A percentile compares a stretch with the other conserved stretches of the same genome.
Evolutionary conservation across 139 green algal species (phyloP).

Genomic region (Chlamydomonas eustigma): DNA sequence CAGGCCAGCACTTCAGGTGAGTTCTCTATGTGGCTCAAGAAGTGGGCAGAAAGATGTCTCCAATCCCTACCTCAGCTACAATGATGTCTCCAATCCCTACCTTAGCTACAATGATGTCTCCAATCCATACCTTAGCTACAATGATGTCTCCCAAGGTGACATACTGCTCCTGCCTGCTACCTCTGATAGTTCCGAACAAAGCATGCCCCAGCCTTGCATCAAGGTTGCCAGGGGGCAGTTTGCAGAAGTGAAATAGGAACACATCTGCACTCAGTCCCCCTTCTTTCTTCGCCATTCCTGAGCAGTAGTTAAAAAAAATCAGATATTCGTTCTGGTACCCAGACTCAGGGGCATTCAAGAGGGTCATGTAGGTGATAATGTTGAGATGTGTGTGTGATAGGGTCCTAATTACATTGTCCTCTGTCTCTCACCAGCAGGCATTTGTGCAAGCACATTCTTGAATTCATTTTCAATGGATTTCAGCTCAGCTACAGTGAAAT

Average conservation of each 20-base stretch:
- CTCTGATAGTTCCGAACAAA: background rate
- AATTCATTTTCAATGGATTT: background rate
- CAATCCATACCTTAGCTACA: background rate
- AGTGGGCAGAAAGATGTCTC: too few relatives aligned
- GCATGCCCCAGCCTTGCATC: background rate
- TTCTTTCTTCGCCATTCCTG: background rate
- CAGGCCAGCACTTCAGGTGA: too few relatives aligned
- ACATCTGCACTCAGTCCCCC: background rate
- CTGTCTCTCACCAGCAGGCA: background rate
- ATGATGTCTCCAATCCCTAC: too few relatives aligned
- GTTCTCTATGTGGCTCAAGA: too few relatives aligned
- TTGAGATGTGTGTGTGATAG: background rate
- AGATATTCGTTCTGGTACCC: too few relatives aligned
- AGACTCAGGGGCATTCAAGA: too few relatives aligned
- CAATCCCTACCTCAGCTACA: too few relatives aligned
- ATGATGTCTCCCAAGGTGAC: constrained; percentile 5
- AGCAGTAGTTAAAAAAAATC: background rate
- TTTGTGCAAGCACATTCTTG: background rate
- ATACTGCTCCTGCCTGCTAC: background rate
- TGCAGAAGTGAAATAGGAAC: background rate
- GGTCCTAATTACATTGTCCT: background rate
- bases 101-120: background rate
- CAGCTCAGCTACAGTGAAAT: constrained; percentile 13
- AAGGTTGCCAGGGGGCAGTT: background rate
- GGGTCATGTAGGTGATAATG: too few relatives aligned